Conservation (phyloP, 768 basidiomycete genomes). For the Arthromyces matolae region DNA sequence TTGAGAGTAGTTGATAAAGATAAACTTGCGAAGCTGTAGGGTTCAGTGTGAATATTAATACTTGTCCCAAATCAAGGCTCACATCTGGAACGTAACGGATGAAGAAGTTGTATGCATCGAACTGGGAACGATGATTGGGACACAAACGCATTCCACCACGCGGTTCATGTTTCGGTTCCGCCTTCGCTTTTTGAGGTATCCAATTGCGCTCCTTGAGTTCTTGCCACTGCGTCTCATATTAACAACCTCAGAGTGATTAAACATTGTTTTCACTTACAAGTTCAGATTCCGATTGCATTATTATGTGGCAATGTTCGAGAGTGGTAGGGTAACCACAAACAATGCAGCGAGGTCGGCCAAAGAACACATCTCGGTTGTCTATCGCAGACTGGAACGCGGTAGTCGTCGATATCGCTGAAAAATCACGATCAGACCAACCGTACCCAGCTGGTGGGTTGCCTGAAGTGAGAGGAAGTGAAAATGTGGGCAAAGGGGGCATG, state of each 20-base stretch:
- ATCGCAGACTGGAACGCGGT: background rate
- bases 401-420: background rate
- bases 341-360: background rate
- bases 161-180: slow-evolving; percentile 17
- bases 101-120: slow-evolving; percentile 21
- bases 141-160: slow-evolving; percentile 22
- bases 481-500: background rate
- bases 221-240: slow-evolving; percentile 18
- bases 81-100: slow-evolving; percentile 25
- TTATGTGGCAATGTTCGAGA: background rate
- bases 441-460: background rate
- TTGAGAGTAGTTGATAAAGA: slow-evolving; percentile 29
- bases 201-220: slow-evolving; percentile 19
- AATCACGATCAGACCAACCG: background rate
- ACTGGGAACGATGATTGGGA: slow-evolving; percentile 11
- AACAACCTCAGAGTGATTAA: slow-evolving; percentile 9
- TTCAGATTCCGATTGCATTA: background rate
- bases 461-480: background rate
- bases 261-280: slow-evolving; percentile 1
- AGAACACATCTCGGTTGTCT: background rate
- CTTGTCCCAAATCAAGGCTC: slow-evolving; percentile 16
- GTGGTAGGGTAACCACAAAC: too few relatives aligned
- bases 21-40: slow-evolving; percentile 21
- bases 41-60: slow-evolving; percentile 11
- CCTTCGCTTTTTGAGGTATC: slow-evolving; percentile 20